Base-by-base conservation (phyloP, 2,329 filamentous ascomycete species). In the Ceratocystis colombiana region DNA sequence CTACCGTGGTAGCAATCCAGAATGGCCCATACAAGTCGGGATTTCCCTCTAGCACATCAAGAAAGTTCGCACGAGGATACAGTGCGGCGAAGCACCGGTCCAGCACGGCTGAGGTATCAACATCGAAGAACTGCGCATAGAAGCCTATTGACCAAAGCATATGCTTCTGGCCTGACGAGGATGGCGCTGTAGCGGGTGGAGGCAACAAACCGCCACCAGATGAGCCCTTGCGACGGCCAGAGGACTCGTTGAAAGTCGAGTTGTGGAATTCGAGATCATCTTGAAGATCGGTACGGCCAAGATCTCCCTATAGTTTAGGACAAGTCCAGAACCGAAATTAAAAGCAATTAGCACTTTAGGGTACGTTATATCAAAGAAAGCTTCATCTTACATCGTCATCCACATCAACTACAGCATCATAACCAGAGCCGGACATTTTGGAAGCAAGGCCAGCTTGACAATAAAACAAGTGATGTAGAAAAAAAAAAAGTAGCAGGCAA, bases 231-330 rank as follows among this genome's bases (percentile, higher is more conserved):
- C 82, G 82, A 64, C 81, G 78, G 55, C 55, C 55, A 70, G 80
- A 72, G 73, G 80, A 74, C 67, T 85, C 85, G 72, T 86, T 84
- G 76, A 95, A 95, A 79, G 89, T 84, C 70, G 92, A 96, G 74
- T 86, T 89, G 82, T 99, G 94, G 80, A 99, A 99, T 83, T 97
- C 94, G 75, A 99, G 91, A 78, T 97, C 94, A 76, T 96, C 93
- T 80, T 96, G 91, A 28, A 99, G 88, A 76, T 99, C 94, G 67
- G 94, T 99, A 78, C 96, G 92, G 73, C 94, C 94, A 74, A 99
- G 86, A 78, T 99, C 94, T 73, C 93, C 93, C 92, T 97, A 17
- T n/a, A 48, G 37, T n/a, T 30, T 30, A 30, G 57, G 17, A 5
- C 25, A n/a, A n/a, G 15, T 20, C 12, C 5, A 2, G 25, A 33